These are phyloP conservation scores for Solanum pinnatisectum DNA, from an alignment of 257 asterid genomes.

Conservation along the genomic window DNA sequence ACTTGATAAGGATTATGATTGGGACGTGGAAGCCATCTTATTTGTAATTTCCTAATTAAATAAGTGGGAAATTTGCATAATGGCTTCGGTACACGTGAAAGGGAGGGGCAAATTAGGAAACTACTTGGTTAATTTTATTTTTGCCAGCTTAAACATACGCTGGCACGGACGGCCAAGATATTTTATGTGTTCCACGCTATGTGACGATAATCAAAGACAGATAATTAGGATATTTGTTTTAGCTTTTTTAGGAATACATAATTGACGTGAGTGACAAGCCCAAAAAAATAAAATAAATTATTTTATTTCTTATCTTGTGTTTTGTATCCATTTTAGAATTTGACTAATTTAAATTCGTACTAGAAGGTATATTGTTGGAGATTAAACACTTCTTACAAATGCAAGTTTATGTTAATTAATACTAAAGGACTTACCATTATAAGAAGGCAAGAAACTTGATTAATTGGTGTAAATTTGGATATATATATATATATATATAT, in stretches of 20 bases:
- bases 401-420: background rate
- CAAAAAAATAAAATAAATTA: too few relatives aligned
- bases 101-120: background rate
- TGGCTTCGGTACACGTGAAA: background rate
- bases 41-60: background rate
- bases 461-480: background rate
- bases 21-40: background rate
- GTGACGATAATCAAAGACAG: background rate
- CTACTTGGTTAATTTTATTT: background rate
- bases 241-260: background rate
- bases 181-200: background rate
- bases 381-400: background rate
- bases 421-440: background rate
- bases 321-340: accelerated
- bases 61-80: background rate
- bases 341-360: accelerated
- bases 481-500: too few relatives aligned
- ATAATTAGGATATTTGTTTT: background rate
- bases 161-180: background rate
- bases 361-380: accelerated
- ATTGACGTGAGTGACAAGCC: background rate
- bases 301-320: accelerated
- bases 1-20: background rate
- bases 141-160: background rate
- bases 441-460: background rate